Base-by-base conservation (phyloP, 2,329 filamentous ascomycete species). In the Leptosphaerulina australis region DNA sequence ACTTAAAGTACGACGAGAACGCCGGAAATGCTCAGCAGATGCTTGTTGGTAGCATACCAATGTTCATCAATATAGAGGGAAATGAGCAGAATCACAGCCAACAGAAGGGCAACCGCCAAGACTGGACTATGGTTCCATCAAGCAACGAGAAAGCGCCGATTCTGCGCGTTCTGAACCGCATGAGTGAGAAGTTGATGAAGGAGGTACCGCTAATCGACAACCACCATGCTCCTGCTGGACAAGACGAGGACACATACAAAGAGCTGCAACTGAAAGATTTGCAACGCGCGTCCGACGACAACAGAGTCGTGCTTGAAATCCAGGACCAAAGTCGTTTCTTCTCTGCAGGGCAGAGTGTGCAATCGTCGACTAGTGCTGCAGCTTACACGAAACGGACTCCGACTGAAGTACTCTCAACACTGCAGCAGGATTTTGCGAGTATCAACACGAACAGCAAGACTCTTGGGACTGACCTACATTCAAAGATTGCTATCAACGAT, bases 71-170 rank as follows among this genome's bases (percentile, higher is more conserved):
- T 69, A 75, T 99, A 20, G 90, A 93, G 68, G 94, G 88, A 22
- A 99, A 99, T 67, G 94, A 97, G 74, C 90, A 94, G 71, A 93
- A 99, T 65, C 87, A 96, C 71, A 95, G 91, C 61, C 90, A 92
- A 44, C 84, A 87, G 65, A 87, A 82, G 63, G 94, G 94, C 39
- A 97, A 99, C 70, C 82, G 88, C 43, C 91, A 93, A 46, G 91
- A 97, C 68, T 77, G 88, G 26, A 94, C 95, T 58, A 97, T 97
- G 91, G 83, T 90, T 25, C 91, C 91, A 2, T 81, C 80, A 2
- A 81, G 85, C 9, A 77, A 83, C 36, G 84, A 87, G 35, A 93
- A 94, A 67, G 87, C 94, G 2, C 92, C 91, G 9, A 95, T 97
- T 55, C 87, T 97, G 57, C 86, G 88, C 55, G 91, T 90, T 0